Evolutionary conservation across 768 basidiomycete genomes (phyloP), one percentile per base, ranked within the genome.

Genomic region (Gloeopeniophorella convolvens): DNA sequence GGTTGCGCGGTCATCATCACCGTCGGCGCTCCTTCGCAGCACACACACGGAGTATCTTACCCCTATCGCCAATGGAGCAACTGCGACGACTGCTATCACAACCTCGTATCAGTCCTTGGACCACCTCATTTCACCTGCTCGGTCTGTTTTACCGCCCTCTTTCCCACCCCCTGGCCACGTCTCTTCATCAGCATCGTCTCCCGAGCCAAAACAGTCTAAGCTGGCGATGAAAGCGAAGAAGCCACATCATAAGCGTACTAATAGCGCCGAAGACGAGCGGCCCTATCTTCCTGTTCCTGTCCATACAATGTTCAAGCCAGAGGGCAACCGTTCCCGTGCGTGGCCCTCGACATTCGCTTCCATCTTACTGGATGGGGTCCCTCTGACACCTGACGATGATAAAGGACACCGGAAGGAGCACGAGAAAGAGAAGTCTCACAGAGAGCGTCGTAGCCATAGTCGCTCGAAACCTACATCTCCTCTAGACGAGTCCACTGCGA

Each of bases 41-140:
- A 56, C 75, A 40, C 77, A 66, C 42, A 89, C 87, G 5, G 80
- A 88, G 61, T 85, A 82, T 61, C 66, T 88, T 10, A 83, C 78
- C 13, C 87, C 88, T 2, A 86, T 84, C 37, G 84, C 83, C n/a
- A 89, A 89, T 60, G 85, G 87, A 0, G 68, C 83, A 3, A 81
- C 85, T n/a, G 87, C 80, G 11, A 89, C 87, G 0, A 88, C 86
- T 13, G 87, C 87, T 2, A 89, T 89, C 60, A 89, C 87, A 0
- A 89, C 87, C 2, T 81, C 83, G 0, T 88, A 87, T 55, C 86
- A 88, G 52, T 79, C 82, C 6, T 70, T 88, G 24, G 76, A 76
- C 61, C 82, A 77, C 57, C 70, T 89, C 7, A 79, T 67, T 5
- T 59, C 63, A 4, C 54, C 54, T 9, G 42, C 59, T 18, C 57